Evolutionary conservation across 768 basidiomycete genomes (phyloP), one percentile per base, ranked within the genome.

Genomic region (Gyrodon lividus): DNA sequence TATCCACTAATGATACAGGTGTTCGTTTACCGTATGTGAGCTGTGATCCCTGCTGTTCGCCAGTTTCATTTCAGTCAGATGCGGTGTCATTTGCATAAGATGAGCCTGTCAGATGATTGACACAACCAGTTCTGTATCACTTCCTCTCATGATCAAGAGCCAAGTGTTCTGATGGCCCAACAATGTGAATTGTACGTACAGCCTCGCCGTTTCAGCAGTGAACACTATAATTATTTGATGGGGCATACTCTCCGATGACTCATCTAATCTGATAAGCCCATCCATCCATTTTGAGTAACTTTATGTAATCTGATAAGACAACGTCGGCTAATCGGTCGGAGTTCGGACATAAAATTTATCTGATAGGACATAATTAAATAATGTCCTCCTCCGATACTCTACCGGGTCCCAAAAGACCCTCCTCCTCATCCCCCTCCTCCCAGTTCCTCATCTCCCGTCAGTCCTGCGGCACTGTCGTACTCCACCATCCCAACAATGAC

Each of bases 401-500:
- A 12, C 12, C 22, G 6, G n/a, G 40, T 20, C 19, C 33, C 28
- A 10, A 26, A 17, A 43, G 33, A 23, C 14, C 13, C 33, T 28
- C 17, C 34, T 28, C n/a, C 34, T 16, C 20, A 14, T 30, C n/a
- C 23, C 35, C 38, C 12, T 24, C 20, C 13, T 24, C 6, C 31
- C 12, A 24, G 53, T 48, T 54, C 28, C 46, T 49, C 33, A 55
- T 51, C 50, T 35, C 51, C 58, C 42, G 46, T 40, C 26, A 45
- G 43, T 14, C 37, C 52, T 24, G 19, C 12, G 6, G 19, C 20
- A 30, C 28, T 22, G 35, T 56, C 34, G 44, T 10, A 46, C 24
- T 46, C 39, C 5, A 19, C 23, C 41, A 1, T 13, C 41, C 16
- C 9, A 23, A 43, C 52, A 50, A 92, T 92, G 90, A 74, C 46